Evolutionary conservation across 495 filamentous ascomycete genomes (phyloP).

Genomic region (Daldinia bambusicola): DNA sequence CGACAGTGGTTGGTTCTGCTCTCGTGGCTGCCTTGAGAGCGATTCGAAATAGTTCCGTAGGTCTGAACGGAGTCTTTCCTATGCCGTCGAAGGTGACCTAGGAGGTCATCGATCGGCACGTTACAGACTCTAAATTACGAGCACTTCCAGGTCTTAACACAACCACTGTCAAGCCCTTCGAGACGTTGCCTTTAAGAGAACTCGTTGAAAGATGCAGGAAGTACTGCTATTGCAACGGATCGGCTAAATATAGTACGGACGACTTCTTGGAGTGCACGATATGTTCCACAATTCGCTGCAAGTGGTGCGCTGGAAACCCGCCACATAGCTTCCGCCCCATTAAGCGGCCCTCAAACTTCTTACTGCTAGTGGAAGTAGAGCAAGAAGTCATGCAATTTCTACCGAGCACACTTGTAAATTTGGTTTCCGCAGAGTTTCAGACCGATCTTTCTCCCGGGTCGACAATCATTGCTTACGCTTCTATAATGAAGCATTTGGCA

Average conservation of each 20-base stretch:
- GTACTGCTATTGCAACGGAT: conserved; percentile 50
- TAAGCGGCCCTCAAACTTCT: conserved; percentile 13
- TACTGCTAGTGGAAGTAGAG: conserved; percentile 28
- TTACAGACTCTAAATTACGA: conserved; percentile 26
- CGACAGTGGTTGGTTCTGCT: conserved; percentile 74
- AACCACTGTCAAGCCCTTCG: conserved; percentile 29
- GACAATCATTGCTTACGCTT: not conserved
- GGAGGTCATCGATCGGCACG: conserved; percentile 17
- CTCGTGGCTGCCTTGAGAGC: conserved; percentile 58
- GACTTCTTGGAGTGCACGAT: conserved; percentile 33
- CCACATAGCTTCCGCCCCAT: conserved; percentile 38
- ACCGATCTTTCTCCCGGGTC: not conserved
- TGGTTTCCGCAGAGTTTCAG: not conserved
- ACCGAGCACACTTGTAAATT: conserved; percentile 15
- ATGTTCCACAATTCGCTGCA: conserved; percentile 41
- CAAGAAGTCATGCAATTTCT: conserved; percentile 35
- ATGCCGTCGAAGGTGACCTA: not conserved
- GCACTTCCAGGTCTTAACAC: conserved; percentile 14
- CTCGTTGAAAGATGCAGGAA: conserved; percentile 38
- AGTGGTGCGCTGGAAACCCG: conserved; percentile 52
- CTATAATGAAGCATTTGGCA: conserved; percentile 9
- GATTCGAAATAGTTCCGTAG: conserved; percentile 37
- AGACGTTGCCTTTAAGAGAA: not conserved
- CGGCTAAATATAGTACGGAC: conserved; percentile 45
- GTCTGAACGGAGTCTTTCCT: not conserved